These are phyloP conservation scores for Diversispora epigaea DNA, from an alignment of 192 early-diverging fungal genomes.

Conservation along the genomic window DNA sequence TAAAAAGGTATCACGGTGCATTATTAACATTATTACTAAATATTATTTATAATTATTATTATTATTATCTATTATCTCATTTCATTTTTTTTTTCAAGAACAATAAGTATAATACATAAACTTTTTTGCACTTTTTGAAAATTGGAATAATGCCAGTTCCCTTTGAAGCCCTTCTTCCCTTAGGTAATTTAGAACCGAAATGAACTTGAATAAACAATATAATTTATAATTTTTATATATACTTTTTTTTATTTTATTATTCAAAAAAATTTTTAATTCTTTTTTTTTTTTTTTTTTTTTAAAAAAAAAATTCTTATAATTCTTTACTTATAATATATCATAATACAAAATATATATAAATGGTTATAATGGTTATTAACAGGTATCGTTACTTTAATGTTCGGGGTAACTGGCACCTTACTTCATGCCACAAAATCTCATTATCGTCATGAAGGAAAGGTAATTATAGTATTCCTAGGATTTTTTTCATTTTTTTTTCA, in stretches of 20 bases:
- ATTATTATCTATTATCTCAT: too few relatives aligned
- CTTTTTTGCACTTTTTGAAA: too few relatives aligned
- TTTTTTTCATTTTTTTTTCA: neutral
- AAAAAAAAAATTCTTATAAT: too few relatives aligned
- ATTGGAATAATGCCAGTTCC: slow-evolving; percentile 65
- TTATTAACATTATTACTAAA: too few relatives aligned
- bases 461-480: slow-evolving; percentile 23
- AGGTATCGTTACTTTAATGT: slow-evolving; percentile 63
- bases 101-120: too few relatives aligned
- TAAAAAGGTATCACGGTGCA: too few relatives aligned
- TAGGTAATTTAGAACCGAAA: slow-evolving; percentile 43
- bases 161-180: slow-evolving; percentile 75
- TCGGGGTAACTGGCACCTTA: slow-evolving; percentile 59
- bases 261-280: neutral
- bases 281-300: too few relatives aligned
- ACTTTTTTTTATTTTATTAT: neutral
- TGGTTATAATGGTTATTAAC: too few relatives aligned
- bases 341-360: neutral
- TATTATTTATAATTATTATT: too few relatives aligned
- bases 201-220: neutral
- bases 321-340: too few relatives aligned
- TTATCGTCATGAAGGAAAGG: slow-evolving; percentile 66
- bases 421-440: slow-evolving; percentile 53
- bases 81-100: too few relatives aligned
- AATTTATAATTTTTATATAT: neutral